Percentiles rank a stretch among this genome's conserved stretches.
Conservation (phyloP, 371 early-diverging fungal species). For the Apophysomyces variabilis region DNA sequence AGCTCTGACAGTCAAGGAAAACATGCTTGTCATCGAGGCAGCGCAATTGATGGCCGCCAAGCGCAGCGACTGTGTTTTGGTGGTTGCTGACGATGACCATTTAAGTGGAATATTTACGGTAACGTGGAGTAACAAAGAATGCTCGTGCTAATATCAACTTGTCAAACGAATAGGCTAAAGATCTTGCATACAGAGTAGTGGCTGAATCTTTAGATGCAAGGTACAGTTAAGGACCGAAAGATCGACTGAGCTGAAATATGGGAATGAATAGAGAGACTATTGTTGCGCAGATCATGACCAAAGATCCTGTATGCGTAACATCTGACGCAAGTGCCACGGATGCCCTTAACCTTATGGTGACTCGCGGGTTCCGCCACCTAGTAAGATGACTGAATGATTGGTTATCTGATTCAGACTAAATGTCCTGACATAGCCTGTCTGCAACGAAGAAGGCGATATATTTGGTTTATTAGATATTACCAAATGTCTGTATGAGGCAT, state of each 20-base stretch:
- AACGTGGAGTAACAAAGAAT: background rate
- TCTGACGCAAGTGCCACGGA: constrained; percentile 86
- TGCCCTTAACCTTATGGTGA: constrained; percentile 94
- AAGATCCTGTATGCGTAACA: constrained; percentile 85
- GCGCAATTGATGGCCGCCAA: constrained; percentile 98
- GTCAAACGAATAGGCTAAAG: constrained; percentile 40
- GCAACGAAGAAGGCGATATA: constrained; percentile 84
- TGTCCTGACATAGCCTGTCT: constrained; percentile 46
- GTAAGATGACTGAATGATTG: constrained; percentile 34
- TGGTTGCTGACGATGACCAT: constrained; percentile 90
- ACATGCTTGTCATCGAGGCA: constrained; percentile 87
- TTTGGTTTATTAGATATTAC: constrained; percentile 94
- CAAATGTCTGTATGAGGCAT: constrained; percentile 89
- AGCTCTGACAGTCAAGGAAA: constrained; percentile 90
- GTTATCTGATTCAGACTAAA: background rate
- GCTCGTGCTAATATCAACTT: too few relatives aligned
- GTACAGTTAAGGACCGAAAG: constrained; percentile 18
- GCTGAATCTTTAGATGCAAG: constrained; percentile 52
- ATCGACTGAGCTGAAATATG: background rate
- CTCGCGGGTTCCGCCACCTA: constrained; percentile 92
- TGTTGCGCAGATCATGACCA: constrained; percentile 91
- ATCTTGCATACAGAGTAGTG: constrained; percentile 54
- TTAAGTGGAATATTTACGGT: constrained; percentile 94
- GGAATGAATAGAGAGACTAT: constrained; percentile 54
- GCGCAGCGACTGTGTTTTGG: constrained; percentile 92